These are phyloP conservation scores for Leishmania amazonensis DNA, from an alignment of 208 protist genomes.

Conservation along the genomic window DNA sequence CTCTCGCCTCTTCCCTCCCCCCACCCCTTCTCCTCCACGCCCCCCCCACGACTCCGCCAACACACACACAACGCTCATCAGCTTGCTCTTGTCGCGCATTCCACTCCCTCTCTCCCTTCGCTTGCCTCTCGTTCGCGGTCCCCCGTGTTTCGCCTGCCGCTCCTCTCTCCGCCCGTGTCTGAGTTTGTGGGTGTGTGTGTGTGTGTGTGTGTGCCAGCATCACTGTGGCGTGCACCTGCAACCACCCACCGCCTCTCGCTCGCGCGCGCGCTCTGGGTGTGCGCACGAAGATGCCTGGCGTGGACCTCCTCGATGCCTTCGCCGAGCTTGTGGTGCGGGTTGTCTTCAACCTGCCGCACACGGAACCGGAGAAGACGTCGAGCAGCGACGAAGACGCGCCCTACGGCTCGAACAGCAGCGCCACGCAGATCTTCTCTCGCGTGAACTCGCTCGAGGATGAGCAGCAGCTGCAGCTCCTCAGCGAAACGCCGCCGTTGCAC, in stretches of 20 bases:
- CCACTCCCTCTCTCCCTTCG: neutral
- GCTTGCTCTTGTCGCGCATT: neutral
- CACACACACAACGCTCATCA: neutral
- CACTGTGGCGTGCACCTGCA: neutral
- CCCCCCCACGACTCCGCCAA: too few relatives aligned
- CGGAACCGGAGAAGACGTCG: conserved; percentile 6
- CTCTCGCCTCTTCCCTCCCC: neutral
- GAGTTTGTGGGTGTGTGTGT: too few relatives aligned
- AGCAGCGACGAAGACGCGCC: conserved; percentile 13
- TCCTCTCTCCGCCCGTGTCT: neutral
- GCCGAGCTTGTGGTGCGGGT: conserved; percentile 71
- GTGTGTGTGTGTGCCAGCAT: too few relatives aligned
- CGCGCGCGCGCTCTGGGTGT: neutral
- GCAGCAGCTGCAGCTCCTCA: neutral
- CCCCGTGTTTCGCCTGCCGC: neutral
- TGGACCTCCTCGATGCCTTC: conserved; percentile 66
- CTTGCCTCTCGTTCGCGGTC: too few relatives aligned
- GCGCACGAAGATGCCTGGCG: conserved; percentile 40
- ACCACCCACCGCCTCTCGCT: neutral
- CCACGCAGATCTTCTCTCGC: conserved; percentile 22
- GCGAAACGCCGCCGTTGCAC: neutral
- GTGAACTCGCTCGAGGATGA: conserved; percentile 8
- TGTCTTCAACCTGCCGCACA: conserved; percentile 54
- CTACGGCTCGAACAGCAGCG: conserved; percentile 19
- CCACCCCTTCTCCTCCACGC: neutral